Evolutionary conservation across 2,329 filamentous ascomycete genomes (phyloP).

Genomic region (Fusarium camptoceras): DNA sequence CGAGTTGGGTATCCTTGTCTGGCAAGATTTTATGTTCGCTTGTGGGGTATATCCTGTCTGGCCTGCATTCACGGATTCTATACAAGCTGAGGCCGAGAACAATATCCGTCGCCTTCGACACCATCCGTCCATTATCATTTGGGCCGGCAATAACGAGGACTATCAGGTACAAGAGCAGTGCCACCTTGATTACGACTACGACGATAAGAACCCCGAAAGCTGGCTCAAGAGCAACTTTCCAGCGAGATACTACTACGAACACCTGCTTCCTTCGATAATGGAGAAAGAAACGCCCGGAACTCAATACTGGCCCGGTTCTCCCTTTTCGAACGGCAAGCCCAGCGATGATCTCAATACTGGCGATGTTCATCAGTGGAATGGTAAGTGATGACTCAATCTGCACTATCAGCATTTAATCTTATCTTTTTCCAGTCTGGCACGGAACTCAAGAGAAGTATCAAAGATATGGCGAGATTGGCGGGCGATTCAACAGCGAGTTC

Average conservation of each 20-base stretch:
- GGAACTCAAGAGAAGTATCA: constrained; percentile 78
- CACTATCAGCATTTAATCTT: neutral
- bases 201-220: constrained; percentile 70
- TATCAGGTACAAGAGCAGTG: constrained; percentile 79
- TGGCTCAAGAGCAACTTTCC: constrained; percentile 85
- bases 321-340: constrained; percentile 59
- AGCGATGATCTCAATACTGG: constrained; percentile 60
- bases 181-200: constrained; percentile 76
- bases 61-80: constrained; percentile 61
- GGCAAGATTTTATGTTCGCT: constrained; percentile 80
- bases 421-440: constrained; percentile 71
- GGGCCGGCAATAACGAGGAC: constrained; percentile 85
- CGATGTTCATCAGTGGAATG: constrained; percentile 74
- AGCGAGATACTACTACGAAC: constrained; percentile 83
- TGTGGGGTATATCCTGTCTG: constrained; percentile 74
- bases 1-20: constrained; percentile 74
- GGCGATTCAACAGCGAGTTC: constrained; percentile 84
- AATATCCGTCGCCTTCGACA: constrained; percentile 70
- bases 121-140: constrained; percentile 78
- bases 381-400: neutral
- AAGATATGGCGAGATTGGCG: constrained; percentile 75
- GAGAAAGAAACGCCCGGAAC: constrained; percentile 48
- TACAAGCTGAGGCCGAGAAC: constrained; percentile 69
- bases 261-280: constrained; percentile 72
- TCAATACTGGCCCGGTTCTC: constrained; percentile 76